These are phyloP conservation scores for Cardiospermum halicacabum DNA, from an alignment of 345 rosid genomes.

Conservation along the genomic window DNA sequence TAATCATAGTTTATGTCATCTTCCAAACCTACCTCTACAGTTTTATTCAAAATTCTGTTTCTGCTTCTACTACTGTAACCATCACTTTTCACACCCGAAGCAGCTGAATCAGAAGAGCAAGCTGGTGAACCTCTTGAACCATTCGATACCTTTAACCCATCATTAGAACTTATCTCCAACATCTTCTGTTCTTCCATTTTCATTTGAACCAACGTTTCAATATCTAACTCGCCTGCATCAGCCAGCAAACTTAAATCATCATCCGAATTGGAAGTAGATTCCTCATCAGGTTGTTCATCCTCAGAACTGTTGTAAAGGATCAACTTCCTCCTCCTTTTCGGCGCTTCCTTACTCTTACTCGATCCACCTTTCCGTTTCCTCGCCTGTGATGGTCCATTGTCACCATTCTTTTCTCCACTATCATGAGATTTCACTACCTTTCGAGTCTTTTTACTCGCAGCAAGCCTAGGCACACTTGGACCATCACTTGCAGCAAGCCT, in stretches of 20 bases:
- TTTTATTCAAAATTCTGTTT: slow-evolving; percentile 14
- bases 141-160: slow-evolving; percentile 1
- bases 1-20: background rate
- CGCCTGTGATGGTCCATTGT: background rate
- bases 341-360: slow-evolving; percentile 13
- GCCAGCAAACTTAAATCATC: slow-evolving; percentile 12
- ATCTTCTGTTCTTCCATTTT: slow-evolving; percentile 21
- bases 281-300: background rate
- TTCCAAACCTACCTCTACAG: slow-evolving; percentile 27
- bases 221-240: slow-evolving; percentile 22
- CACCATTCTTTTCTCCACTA: background rate
- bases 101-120: slow-evolving; percentile 16
- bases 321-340: slow-evolving; percentile 11
- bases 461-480: slow-evolving; percentile 2
- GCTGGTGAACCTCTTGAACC: slow-evolving; percentile 17
- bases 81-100: slow-evolving; percentile 22
- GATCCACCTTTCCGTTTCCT: slow-evolving; percentile 18
- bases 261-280: background rate
- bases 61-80: slow-evolving; percentile 13
- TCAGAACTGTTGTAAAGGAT: slow-evolving; percentile 4
- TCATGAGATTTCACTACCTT: background rate
- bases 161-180: slow-evolving; percentile 5
- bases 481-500: slow-evolving; percentile 12
- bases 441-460: slow-evolving; percentile 17
- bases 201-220: slow-evolving; percentile 20